These are phyloP conservation scores for Tetraselmis chui DNA, from an alignment of 139 green algal genomes.

Conservation along the genomic window DNA sequence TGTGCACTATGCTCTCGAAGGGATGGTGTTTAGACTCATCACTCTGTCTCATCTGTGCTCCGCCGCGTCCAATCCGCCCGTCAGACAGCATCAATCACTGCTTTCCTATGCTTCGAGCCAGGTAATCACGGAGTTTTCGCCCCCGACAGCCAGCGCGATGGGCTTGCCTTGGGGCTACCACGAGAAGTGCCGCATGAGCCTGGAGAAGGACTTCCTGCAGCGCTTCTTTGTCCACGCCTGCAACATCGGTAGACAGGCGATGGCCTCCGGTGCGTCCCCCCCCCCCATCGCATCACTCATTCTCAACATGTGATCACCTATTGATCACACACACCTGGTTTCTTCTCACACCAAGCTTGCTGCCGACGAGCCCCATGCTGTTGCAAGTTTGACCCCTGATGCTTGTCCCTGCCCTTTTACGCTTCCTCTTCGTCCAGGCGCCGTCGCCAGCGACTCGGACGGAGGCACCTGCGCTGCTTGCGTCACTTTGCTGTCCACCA, in stretches of 20 bases:
- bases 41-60: too few species aligned
- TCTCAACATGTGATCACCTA: too few species aligned
- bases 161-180: conserved; percentile 75
- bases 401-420: background rate
- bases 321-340: too few species aligned
- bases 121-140: conserved; percentile 71
- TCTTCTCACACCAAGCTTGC: too few species aligned
- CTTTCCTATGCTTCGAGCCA: too few species aligned
- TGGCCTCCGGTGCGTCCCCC: background rate
- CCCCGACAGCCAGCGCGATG: conserved; percentile 54
- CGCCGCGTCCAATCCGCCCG: too few species aligned
- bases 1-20: background rate
- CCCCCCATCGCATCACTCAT: background rate
- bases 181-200: conserved; percentile 48
- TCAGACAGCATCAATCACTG: too few species aligned
- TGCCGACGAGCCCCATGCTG: background rate
- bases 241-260: conserved; percentile 22
- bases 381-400: too few species aligned
- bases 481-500: conserved; percentile 54
- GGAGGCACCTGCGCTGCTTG: conserved; percentile 39
- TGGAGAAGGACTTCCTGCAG: conserved; percentile 60
- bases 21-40: too few species aligned
- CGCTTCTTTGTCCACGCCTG: conserved; percentile 53
- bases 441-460: conserved; percentile 30
- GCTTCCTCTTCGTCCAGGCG: conserved; percentile 12